Percentiles rank a stretch among this genome's conserved stretches.
phyloP scores from a whole-genome alignment of 192 early-diverging fungal species.

The Umbelopsis ramanniana region DNA sequence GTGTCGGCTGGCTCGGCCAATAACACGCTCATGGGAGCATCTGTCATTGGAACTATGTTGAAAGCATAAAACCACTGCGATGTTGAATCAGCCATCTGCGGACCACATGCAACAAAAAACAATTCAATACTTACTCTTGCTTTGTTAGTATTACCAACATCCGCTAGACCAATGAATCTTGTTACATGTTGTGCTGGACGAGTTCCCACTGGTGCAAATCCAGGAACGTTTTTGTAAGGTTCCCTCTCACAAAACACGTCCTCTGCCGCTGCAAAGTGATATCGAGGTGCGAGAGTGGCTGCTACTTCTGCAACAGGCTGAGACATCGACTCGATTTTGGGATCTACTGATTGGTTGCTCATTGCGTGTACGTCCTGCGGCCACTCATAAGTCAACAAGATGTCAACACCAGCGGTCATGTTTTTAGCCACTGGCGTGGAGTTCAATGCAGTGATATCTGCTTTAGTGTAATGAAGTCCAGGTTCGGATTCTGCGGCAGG shows the following conservation, averaged over 20 bases:
- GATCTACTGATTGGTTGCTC: background rate
- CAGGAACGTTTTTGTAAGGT: conserved; percentile 70
- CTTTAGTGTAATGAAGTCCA: conserved; percentile 35
- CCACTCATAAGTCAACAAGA: conserved; percentile 87
- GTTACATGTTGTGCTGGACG: conserved; percentile 63
- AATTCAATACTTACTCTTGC: conserved; percentile 51
- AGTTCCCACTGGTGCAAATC: conserved; percentile 27
- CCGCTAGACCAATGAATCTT: conserved; percentile 81
- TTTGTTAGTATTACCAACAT: conserved; percentile 69
- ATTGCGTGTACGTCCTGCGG: conserved; percentile 56
- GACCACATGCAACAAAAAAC: no score
- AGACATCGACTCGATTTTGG: conserved; percentile 14
- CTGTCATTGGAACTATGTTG: conserved; percentile 73
- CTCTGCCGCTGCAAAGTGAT: conserved; percentile 82
- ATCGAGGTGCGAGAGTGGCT: conserved; percentile 71
- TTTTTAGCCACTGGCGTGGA: conserved; percentile 27
- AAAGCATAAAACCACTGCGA: conserved; percentile 90
- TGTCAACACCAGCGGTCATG: conserved; percentile 63
- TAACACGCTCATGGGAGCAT: conserved; percentile 33
- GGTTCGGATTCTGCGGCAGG: conserved; percentile 20
- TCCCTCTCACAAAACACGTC: conserved; percentile 81
- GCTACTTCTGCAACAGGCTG: conserved; percentile 50
- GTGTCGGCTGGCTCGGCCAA: conserved; percentile 51
- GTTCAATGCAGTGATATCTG: conserved; percentile 40
- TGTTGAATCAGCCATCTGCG: background rate